Percentiles rank a stretch among this genome's conserved stretches.
Conservation (phyloP, 495 filamentous ascomycete species). For the Aspergillus sclerotioniger region DNA sequence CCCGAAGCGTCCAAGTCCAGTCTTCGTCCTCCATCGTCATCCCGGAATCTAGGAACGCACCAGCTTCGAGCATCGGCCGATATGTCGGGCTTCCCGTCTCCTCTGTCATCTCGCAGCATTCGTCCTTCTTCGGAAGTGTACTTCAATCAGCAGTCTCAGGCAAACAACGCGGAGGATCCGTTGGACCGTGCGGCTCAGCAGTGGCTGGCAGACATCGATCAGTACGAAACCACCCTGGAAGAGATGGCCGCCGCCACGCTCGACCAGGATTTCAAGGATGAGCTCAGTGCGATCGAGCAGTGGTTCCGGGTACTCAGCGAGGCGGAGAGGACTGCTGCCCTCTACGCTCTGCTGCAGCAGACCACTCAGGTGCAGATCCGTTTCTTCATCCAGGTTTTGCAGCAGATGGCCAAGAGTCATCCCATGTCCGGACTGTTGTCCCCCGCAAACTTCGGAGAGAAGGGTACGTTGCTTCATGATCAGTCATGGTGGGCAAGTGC, state of each 20-base stretch:
- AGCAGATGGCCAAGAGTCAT: slow-evolving; percentile 97
- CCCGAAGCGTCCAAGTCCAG: slow-evolving; percentile 85
- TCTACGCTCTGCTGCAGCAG: slow-evolving; percentile 95
- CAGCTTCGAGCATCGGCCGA: slow-evolving; percentile 93
- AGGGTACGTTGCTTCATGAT: slow-evolving; percentile 56
- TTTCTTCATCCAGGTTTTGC: slow-evolving; percentile 97
- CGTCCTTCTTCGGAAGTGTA: slow-evolving; percentile 92
- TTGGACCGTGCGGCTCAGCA: slow-evolving; percentile 93
- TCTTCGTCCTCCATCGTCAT: slow-evolving; percentile 84
- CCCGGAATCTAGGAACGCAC: slow-evolving; percentile 76
- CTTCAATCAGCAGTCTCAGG: slow-evolving; percentile 69
- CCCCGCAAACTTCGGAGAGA: slow-evolving; percentile 91
- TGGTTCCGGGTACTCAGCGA: slow-evolving; percentile 98
- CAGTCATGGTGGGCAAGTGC: not conserved
- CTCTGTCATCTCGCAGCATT: slow-evolving; percentile 73
- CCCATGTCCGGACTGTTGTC: slow-evolving; percentile 96
- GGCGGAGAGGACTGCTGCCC: slow-evolving; percentile 89
- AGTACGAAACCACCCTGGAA: slow-evolving; percentile 94
- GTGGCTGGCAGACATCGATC: slow-evolving; percentile 98
- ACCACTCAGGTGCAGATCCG: slow-evolving; percentile 98
- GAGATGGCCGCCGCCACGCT: slow-evolving; percentile 98
- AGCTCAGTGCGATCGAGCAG: slow-evolving; percentile 97
- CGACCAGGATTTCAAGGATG: slow-evolving; percentile 99
- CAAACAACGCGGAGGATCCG: slow-evolving; percentile 73
- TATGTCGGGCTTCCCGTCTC: slow-evolving; percentile 83